These are phyloP conservation scores for Elaeis oleifera DNA, from an alignment of 202 grass and related monocot species.

Conservation along the genomic window DNA sequence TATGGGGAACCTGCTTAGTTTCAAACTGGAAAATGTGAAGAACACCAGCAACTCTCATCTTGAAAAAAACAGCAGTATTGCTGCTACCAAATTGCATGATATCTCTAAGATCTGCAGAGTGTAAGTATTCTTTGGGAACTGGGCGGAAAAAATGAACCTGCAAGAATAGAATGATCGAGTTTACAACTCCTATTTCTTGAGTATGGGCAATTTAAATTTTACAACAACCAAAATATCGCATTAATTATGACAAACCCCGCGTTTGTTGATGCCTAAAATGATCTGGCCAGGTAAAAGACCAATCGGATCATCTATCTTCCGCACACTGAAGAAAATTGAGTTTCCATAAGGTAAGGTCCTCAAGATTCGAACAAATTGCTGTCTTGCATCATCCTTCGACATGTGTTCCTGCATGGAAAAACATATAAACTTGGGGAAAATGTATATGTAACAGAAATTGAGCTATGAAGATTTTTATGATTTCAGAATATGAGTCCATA, in stretches of 20 bases:
- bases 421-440: not conserved
- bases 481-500: too few relatives aligned
- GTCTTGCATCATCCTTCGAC: constrained; percentile 91
- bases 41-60: constrained; percentile 98
- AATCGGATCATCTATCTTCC: constrained; percentile 99
- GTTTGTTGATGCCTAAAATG: constrained; percentile 95
- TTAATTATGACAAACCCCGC: constrained; percentile 58
- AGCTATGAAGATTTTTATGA: too few relatives aligned
- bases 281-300: constrained; percentile 91
- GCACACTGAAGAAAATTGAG: constrained; percentile 91
- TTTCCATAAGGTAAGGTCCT: constrained; percentile 87
- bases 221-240: not conserved
- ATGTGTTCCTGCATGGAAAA: constrained; percentile 67
- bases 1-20: constrained; percentile 72
- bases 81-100: constrained; percentile 99
- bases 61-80: constrained; percentile 99
- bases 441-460: too few relatives aligned
- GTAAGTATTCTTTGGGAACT: constrained; percentile 94
- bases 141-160: constrained; percentile 99
- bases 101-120: constrained; percentile 96
- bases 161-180: constrained; percentile 8
- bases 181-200: too few relatives aligned
- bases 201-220: too few relatives aligned
- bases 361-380: constrained; percentile 94
- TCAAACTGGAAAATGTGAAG: constrained; percentile 99